Evolutionary conservation across 495 filamentous ascomycete species (phyloP).

Genomic region (Chaetomidium leptoderma): DNA sequence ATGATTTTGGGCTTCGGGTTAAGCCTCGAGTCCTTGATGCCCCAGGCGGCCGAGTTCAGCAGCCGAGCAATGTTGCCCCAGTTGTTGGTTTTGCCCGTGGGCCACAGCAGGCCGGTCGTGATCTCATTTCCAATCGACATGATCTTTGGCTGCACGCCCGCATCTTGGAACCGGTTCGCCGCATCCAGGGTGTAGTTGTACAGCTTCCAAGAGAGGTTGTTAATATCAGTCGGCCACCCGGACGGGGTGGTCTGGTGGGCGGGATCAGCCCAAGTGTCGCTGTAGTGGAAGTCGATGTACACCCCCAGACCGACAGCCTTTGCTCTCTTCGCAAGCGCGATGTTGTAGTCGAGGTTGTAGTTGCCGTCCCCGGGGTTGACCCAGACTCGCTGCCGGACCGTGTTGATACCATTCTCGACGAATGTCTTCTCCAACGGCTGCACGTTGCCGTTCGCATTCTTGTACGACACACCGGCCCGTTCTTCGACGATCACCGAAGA

Average conservation of each 20-base stretch:
- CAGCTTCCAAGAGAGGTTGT: constrained; percentile 55
- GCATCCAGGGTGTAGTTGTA: constrained; percentile 63
- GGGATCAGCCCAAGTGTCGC: constrained; percentile 58
- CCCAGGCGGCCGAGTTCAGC: constrained; percentile 58
- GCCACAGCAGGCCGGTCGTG: constrained; percentile 58
- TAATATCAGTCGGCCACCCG: constrained; percentile 57
- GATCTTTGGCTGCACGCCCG: constrained; percentile 53
- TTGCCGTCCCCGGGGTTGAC: constrained; percentile 62
- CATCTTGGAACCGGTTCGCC: constrained; percentile 54
- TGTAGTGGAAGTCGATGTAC: constrained; percentile 67
- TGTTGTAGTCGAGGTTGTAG: constrained; percentile 66
- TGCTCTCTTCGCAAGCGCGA: constrained; percentile 60
- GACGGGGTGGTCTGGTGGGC: constrained; percentile 51
- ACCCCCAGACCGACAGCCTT: constrained; percentile 59
- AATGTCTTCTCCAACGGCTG: constrained; percentile 61
- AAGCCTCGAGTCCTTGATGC: constrained; percentile 57
- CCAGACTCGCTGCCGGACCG: constrained; percentile 68
- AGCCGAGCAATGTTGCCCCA: constrained; percentile 57
- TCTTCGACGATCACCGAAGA: constrained; percentile 66
- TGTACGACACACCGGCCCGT: constrained; percentile 56
- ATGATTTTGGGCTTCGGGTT: constrained; percentile 57
- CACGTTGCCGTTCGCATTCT: constrained; percentile 47
- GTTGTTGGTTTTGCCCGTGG: constrained; percentile 50
- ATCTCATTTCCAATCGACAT: constrained; percentile 72
- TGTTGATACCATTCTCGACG: constrained; percentile 60